Evolutionary conservation across 2,329 filamentous ascomycete species (phyloP), one percentile per base, ranked within the genome.

Genomic region (Talaromyces marneffei): DNA sequence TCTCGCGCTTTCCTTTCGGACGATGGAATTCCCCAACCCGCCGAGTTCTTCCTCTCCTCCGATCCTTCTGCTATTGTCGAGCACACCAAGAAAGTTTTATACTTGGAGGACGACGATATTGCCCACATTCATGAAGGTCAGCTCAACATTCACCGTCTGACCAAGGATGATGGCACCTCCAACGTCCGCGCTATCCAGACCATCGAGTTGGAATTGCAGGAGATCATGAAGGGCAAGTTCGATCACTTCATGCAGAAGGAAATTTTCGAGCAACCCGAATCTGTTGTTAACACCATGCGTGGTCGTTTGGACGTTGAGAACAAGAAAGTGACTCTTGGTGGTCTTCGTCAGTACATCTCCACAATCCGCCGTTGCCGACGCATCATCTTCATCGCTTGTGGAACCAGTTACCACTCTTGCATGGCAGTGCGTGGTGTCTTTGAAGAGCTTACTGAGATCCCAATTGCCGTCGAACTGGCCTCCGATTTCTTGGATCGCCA

Each of bases 241-340:
- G 94, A 99, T 78, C 94, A 99, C 82, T 99, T 97, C 84, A 99
- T 99, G 94, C 94, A 99, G 78, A 99, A 99, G 87, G 94, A 99
- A 79, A 99, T 99, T 73, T 99, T 99, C 78, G 94, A 99, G 84
- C 94, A 99, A 83, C 94, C 94, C 73, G 94, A 99, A 81, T 99
- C 94, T 14, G 91, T 99, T 64, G 88, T 99, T 82, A 99, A 99
- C 85, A 97, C 94, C 68, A 99, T 99, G 94, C 91, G 94, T 87
- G 94, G 94, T 80, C 94, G 94, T 81, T 83, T 99, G 71, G 94
- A 99, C 78, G 83, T 89, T 63, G 88, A 87, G 71, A 96, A 97
- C 83, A 96, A 95, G 85, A 90, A 87, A 62, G 92, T 99, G 70
- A 97, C 93, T 9, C 87, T 99, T 27, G 94, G 94, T 83, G 94